Evolutionary conservation across 208 protist species (phyloP), one percentile per base, ranked within the genome.

Genomic region (Crithidia fasciculata): DNA sequence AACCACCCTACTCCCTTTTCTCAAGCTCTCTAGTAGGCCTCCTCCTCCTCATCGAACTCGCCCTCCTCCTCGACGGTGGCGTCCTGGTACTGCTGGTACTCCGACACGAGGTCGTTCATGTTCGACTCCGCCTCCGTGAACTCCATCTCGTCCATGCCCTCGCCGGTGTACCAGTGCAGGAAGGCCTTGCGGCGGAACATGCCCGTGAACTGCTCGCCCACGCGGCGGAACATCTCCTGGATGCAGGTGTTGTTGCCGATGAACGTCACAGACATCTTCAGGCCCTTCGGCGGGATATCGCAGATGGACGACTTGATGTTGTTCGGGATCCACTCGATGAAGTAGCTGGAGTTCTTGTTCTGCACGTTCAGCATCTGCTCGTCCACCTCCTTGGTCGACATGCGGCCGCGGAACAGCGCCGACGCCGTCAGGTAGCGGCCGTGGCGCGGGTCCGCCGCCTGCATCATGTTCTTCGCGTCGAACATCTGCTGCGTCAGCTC

Each of bases 161-260:
- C 98, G 62, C 95, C 94, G 57, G 97, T 99, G 92, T 99, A 99
- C 98, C 99, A 99, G 91, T 99, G 98, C 43, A 99, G 86, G 94
- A 99, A 99, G 69, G 99, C 99, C 88, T 99, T 99, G 73, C 96
- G 83, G 69, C 90, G 85, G 92, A 99, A 99, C 99, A 99, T 99
- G 74, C 86, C 84, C 47, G 88, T 97, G 91, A 99, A 99, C 86
- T 99, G 98, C 75, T 97, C 90, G 69, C 77, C 85, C 8, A 98
- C 87, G 62, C 97, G 89, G 66, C 90, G 82, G 87, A 98, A 98
- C 82, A 98, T 88, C 84, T 98, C 93, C 75, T 95, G 28, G 86
- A 99, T 98, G 74, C 84, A 79, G 64, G 97, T 98, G 58, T 90
- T 95, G 92, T 99, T 99, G 72, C 89, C 94, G 69, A 98, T 95